phyloP scores from a whole-genome alignment of 2,329 filamentous ascomycete species.

The Rhynchosporium agropyri region DNA sequence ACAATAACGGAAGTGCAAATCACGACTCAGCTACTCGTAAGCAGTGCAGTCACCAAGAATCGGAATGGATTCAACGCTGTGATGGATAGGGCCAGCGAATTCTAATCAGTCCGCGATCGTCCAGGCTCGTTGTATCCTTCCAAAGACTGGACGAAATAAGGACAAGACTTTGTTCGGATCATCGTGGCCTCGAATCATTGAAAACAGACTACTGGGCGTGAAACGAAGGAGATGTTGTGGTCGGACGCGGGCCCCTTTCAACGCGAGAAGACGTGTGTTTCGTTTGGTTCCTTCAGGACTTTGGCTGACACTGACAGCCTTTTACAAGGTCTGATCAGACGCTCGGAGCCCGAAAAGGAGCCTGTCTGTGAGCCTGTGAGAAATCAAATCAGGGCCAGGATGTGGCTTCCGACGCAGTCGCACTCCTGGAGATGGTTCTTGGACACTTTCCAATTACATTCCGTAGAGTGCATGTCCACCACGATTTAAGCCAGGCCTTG shows the following conservation, averaged over 20 bases:
- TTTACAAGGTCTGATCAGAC: neutral
- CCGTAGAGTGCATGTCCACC: slow-evolving; percentile 15
- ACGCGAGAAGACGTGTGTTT: neutral
- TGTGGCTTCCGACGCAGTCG: neutral
- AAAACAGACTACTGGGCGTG: slow-evolving; percentile 1
- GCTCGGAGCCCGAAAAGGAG: slow-evolving; percentile 4
- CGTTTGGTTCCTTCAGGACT: slow-evolving; percentile 2
- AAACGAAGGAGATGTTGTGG: slow-evolving; percentile 11
- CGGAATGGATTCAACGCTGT: neutral
- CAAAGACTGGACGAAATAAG: slow-evolving; percentile 6
- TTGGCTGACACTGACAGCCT: neutral
- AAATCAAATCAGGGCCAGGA: slow-evolving; percentile 3
- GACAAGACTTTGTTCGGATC: slow-evolving; percentile 1
- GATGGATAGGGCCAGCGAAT: neutral
- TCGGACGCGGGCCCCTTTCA: neutral
- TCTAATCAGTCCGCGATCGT: neutral
- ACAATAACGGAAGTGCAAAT: neutral
- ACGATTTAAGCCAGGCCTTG: slow-evolving; percentile 15
- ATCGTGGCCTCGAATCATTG: slow-evolving; percentile 17
- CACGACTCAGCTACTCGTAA: neutral
- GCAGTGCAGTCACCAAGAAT: neutral
- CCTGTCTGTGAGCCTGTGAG: neutral
- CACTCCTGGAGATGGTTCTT: slow-evolving; percentile 5
- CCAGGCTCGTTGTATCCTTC: neutral
- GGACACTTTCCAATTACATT: slow-evolving; percentile 6